Conservation (phyloP, 192 early-diverging fungal species). For the Geranomyces variabilis region DNA sequence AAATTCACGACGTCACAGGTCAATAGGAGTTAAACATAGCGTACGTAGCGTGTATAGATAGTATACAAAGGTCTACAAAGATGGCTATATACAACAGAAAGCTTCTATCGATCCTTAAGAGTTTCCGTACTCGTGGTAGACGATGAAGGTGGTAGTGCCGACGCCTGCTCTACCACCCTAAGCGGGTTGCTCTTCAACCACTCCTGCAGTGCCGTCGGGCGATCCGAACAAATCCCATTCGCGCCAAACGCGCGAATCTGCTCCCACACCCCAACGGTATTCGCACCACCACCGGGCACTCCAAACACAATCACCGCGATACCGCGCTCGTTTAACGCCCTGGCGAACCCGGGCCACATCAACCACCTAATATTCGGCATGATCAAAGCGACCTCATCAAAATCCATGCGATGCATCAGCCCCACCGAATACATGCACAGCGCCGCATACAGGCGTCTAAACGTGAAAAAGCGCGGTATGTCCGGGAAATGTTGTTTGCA, state of each 20-base stretch:
- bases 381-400: conserved; percentile 46
- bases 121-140: too few species aligned
- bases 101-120: too few species aligned
- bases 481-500: conserved; percentile 40
- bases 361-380: conserved; percentile 44
- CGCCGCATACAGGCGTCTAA: conserved; percentile 19
- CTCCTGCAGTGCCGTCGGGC: conserved; percentile 38
- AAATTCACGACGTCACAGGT: too few species aligned
- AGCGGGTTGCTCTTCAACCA: conserved; percentile 45
- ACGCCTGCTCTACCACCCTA: conserved; percentile 7
- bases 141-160: too few species aligned
- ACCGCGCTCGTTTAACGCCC: conserved; percentile 41
- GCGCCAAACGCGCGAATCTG: conserved; percentile 35
- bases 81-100: too few species aligned
- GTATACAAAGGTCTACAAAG: too few species aligned
- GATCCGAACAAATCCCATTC: conserved; percentile 55
- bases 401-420: conserved; percentile 37
- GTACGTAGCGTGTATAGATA: too few species aligned
- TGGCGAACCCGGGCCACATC: conserved; percentile 39
- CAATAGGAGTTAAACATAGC: too few species aligned
- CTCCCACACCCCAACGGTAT: conserved; percentile 46
- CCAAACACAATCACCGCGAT: conserved; percentile 52
- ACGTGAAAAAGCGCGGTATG: conserved; percentile 52
- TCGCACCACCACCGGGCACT: conserved; percentile 48
- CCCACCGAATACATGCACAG: conserved; percentile 39